Evolutionary conservation across 768 basidiomycete species (phyloP).

Genomic region (Psilocybe tampanensis): DNA sequence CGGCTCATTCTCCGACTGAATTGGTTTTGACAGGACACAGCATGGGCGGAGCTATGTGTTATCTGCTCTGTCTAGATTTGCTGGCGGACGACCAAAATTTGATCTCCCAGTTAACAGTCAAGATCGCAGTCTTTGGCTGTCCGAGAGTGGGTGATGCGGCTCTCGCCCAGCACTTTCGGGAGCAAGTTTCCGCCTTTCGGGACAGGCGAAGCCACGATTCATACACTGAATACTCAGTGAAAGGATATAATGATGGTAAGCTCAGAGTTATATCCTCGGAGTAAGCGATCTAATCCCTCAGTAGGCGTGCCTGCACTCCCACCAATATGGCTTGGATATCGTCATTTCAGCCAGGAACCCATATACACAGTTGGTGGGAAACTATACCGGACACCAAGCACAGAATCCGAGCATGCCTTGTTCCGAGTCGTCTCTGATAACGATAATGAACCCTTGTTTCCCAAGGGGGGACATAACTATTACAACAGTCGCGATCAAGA

Average conservation of each 20-base stretch:
- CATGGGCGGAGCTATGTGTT: slow-evolving; percentile 56
- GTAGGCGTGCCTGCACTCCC: slow-evolving; percentile 61
- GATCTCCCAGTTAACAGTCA: slow-evolving; percentile 33
- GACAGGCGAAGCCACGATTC: slow-evolving; percentile 34
- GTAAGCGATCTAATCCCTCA: slow-evolving; percentile 1
- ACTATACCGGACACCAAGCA: slow-evolving; percentile 47
- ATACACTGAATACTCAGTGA: slow-evolving; percentile 51
- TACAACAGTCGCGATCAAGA: slow-evolving; percentile 61
- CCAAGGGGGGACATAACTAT: slow-evolving; percentile 65
- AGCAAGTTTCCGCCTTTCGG: slow-evolving; percentile 35
- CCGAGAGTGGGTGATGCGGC: slow-evolving; percentile 50
- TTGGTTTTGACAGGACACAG: slow-evolving; percentile 59
- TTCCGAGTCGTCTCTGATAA: slow-evolving; percentile 37
- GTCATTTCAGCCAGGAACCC: slow-evolving; percentile 50
- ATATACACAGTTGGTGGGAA: slow-evolving; percentile 51
- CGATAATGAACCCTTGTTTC: slow-evolving; percentile 32
- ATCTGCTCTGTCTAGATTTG: slow-evolving; percentile 51
- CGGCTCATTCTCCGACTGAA: slow-evolving; percentile 34
- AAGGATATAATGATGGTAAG: slow-evolving; percentile 60
- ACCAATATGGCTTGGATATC: slow-evolving; percentile 51
- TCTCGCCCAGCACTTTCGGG: slow-evolving; percentile 44
- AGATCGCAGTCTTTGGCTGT: slow-evolving; percentile 51
- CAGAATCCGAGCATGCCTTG: slow-evolving; percentile 47
- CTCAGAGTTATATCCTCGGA: slow-evolving; percentile 7
- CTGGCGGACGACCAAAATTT: slow-evolving; percentile 33